Evolutionary conservation across 108 stramenopile genomes (phyloP), one percentile per base, ranked within the genome.

Genomic region (Skeletonema marinoi): DNA sequence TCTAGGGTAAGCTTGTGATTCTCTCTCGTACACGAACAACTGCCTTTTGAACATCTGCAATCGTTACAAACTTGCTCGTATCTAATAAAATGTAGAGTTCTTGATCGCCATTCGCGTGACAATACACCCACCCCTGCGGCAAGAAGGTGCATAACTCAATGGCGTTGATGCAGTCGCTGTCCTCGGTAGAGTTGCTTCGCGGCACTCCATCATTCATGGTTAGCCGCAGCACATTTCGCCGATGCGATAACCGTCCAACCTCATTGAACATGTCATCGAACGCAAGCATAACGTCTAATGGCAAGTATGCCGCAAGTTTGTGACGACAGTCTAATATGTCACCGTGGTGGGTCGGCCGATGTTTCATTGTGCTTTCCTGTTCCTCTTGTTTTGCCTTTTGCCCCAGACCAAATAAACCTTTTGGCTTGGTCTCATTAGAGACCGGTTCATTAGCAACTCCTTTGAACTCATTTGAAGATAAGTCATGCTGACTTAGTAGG

Each of bases 241-340:
- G 69, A 33, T 39, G 11, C 16, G 73, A 68, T n/a, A 62, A 42
- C 31, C 66, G 42, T 67, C 80, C 70, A 65, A 91, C 77, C 68
- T 93, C 89, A 58, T 84, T 85, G 66, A 93, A 88, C 78, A 89
- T 85, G 54, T 91, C 92, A 64, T 91, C 92, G 68, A 93, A 87
- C 10, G 90, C 90, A 36, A 82, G 80, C 58, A 88, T 71, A 3
- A 85, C 86, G 77, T 93, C 90, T 10, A 86, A 70, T 11, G 90
- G 85, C 14, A 93, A 64, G 70, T 80, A 68, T 1, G 89, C 84
- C 13, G 87, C 86, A 46, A 93, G 86, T 50, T 71, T 68, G 67
- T 93, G 90, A 14, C 92, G 75, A 70, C 84, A 88, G 77, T 93
- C 92, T 54, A 92, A 60, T 38, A 77, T 67, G 54, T 62, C 63